phyloP scores from a whole-genome alignment of 495 filamentous ascomycete genomes.

The Durotheca rogersii region DNA sequence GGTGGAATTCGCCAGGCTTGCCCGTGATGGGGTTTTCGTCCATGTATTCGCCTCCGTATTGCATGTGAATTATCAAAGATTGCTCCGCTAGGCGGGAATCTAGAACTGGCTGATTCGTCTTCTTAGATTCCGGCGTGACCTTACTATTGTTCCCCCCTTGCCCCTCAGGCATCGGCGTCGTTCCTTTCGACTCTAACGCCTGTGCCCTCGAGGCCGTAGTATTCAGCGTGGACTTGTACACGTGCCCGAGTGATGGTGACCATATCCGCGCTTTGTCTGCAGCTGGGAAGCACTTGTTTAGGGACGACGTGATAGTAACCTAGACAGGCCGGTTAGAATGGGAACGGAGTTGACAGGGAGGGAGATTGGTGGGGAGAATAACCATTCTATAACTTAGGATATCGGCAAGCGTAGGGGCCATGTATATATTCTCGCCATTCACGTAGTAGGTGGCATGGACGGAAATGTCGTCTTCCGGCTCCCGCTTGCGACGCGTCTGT shows the following conservation, averaged over 20 bases:
- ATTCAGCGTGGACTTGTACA: constrained; percentile 54
- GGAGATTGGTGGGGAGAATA: constrained; percentile 29
- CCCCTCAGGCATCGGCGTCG: constrained; percentile 60
- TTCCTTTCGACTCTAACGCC: constrained; percentile 50
- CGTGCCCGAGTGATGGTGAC: constrained; percentile 71
- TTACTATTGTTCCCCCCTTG: constrained; percentile 27
- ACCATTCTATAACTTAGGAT: constrained; percentile 77
- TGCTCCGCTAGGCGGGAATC: constrained; percentile 64
- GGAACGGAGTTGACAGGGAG: background rate
- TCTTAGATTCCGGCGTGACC: constrained; percentile 33
- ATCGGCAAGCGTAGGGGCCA: constrained; percentile 80
- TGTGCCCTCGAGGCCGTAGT: constrained; percentile 38
- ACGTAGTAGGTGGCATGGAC: constrained; percentile 81
- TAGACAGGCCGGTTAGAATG: constrained; percentile 17
- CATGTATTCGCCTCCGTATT: constrained; percentile 77
- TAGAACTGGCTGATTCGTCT: constrained; percentile 39
- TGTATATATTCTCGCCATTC: constrained; percentile 81
- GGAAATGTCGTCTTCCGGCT: constrained; percentile 62
- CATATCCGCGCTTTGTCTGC: constrained; percentile 64
- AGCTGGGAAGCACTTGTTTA: constrained; percentile 63
- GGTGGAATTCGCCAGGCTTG: constrained; percentile 81
- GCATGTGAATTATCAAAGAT: constrained; percentile 62
- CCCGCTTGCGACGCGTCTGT: constrained; percentile 69
- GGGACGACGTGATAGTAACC: constrained; percentile 60
- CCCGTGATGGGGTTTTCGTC: constrained; percentile 88